phyloP scores from a whole-genome alignment of 208 protist species.

The Leishmania guyanensis region DNA sequence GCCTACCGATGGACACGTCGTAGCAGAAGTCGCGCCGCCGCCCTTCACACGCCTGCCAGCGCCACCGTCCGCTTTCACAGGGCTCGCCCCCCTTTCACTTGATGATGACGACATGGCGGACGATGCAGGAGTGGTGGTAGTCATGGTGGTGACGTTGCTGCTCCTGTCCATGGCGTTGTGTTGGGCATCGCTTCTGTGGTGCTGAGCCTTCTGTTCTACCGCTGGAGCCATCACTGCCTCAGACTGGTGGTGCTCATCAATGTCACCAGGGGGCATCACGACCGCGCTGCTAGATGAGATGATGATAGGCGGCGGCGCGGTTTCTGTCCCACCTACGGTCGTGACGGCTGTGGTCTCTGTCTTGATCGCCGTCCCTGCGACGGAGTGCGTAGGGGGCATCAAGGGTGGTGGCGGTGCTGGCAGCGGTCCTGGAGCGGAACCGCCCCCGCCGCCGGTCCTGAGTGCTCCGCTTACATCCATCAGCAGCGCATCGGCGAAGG shows the following conservation, averaged over 20 bases:
- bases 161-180: background rate
- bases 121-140: conserved; percentile 4
- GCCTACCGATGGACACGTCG: background rate
- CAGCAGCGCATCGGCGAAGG: conserved; percentile 52
- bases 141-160: background rate
- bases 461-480: conserved; percentile 15
- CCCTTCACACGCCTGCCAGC: background rate
- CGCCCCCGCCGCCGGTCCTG: background rate
- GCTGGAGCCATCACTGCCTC: background rate
- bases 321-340: background rate
- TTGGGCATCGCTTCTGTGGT: background rate
- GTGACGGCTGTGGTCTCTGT: background rate
- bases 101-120: background rate
- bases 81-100: background rate
- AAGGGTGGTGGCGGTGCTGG: background rate
- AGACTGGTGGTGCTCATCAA: background rate
- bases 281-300: conserved; percentile 1
- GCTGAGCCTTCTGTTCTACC: background rate
- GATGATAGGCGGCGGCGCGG: conserved; percentile 4
- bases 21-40: background rate
- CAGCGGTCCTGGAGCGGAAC: background rate
- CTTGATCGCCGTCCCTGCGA: background rate
- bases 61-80: background rate
- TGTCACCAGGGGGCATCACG: background rate
- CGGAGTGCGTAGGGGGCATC: background rate